Percentiles rank a stretch among this genome's conserved stretches.
Evolutionary conservation across 768 basidiomycete species (phyloP).

Genomic region (Boletus rubroflammeus): DNA sequence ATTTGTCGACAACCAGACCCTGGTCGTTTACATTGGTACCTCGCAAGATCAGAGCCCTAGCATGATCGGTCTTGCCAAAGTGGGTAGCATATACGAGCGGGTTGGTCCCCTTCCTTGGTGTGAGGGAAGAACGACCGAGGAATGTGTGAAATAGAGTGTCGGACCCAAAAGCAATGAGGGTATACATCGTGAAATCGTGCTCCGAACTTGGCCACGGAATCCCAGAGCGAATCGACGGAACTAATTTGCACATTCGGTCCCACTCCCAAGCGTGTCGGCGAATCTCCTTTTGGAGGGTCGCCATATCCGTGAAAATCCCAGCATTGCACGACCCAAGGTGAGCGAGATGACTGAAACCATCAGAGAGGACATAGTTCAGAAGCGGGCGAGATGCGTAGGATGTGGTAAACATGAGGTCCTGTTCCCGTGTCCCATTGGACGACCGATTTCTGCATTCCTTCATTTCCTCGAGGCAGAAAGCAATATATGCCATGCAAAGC

Average conservation of each 20-base stretch:
- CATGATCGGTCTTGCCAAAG: background rate
- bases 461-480: constrained; percentile 3
- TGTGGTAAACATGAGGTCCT: background rate
- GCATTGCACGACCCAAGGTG: background rate
- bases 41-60: background rate
- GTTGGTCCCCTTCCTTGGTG: background rate
- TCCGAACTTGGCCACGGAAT: constrained; percentile 1
- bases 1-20: background rate
- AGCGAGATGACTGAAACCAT: constrained; percentile 9
- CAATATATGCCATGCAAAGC: constrained; percentile 10
- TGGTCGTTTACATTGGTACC: background rate
- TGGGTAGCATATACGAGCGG: constrained; percentile 10
- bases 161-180: constrained; percentile 4
- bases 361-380: constrained; percentile 7
- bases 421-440: background rate
- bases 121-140: background rate
- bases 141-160: background rate
- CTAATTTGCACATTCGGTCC: background rate
- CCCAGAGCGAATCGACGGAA: background rate
- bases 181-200: constrained; percentile 5
- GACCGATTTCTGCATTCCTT: background rate
- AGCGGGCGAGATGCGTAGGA: background rate
- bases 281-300: background rate
- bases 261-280: background rate
- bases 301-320: constrained; percentile 1